A percentile compares a stretch with the other conserved stretches of the same genome.
Evolutionary conservation across 2,329 filamentous ascomycete species (phyloP).

Genomic region (Cercospora sesami): DNA sequence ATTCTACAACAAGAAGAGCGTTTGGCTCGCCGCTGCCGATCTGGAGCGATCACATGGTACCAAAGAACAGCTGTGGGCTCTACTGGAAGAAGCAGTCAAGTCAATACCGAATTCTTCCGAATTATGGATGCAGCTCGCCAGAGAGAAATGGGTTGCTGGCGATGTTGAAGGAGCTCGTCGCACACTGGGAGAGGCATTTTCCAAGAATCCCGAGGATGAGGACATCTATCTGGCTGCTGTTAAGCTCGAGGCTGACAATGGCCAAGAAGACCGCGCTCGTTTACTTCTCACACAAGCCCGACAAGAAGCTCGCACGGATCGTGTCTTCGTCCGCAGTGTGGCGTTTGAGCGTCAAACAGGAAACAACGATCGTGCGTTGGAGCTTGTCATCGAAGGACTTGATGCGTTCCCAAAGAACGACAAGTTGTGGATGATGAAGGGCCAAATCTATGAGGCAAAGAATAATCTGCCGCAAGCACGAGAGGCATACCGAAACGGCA

Average conservation of each 20-base stretch:
- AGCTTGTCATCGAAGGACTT: slow-evolving; percentile 82
- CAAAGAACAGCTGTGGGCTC: slow-evolving; percentile 76
- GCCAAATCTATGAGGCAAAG: slow-evolving; percentile 89
- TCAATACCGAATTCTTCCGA: slow-evolving; percentile 88
- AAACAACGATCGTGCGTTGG: slow-evolving; percentile 76
- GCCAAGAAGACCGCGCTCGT: slow-evolving; percentile 77
- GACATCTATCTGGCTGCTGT: slow-evolving; percentile 97
- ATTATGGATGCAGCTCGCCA: slow-evolving; percentile 92
- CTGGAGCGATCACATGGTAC: slow-evolving; percentile 86
- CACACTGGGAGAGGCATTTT: slow-evolving; percentile 86
- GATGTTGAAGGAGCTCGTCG: slow-evolving; percentile 82
- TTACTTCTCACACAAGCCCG: slow-evolving; percentile 79
- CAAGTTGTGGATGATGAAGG: slow-evolving; percentile 98
- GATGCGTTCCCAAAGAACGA: slow-evolving; percentile 80
- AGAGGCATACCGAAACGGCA: slow-evolving; percentile 85
- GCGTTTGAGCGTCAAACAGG: slow-evolving; percentile 86
- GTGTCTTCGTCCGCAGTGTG: slow-evolving; percentile 95
- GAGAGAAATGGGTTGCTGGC: slow-evolving; percentile 88
- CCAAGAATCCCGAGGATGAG: slow-evolving; percentile 94
- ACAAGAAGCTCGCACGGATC: slow-evolving; percentile 86
- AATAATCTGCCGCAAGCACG: slow-evolving; percentile 79
- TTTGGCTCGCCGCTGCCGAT: slow-evolving; percentile 89
- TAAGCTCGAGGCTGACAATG: slow-evolving; percentile 90
- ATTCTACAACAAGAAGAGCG: slow-evolving; percentile 81
- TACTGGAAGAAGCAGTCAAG: slow-evolving; percentile 90